Conservation (phyloP, 805 yeast genomes). For the Sungouiella thailandica region DNA sequence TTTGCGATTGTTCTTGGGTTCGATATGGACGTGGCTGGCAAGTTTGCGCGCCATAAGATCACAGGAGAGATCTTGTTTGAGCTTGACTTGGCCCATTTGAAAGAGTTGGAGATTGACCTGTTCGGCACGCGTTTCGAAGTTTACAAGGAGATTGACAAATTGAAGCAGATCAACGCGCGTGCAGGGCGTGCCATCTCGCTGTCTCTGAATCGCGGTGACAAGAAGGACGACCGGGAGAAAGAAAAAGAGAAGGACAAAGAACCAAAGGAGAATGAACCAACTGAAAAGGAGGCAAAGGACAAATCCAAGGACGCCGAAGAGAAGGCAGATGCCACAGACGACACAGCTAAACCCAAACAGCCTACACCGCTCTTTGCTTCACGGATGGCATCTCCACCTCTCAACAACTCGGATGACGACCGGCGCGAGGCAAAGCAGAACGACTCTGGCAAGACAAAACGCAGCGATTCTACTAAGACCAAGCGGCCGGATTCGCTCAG, state of each 20-base stretch:
- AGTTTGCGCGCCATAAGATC: conserved; percentile 82
- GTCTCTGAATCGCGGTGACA: not conserved
- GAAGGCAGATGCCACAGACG: conserved; percentile 1
- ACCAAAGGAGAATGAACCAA: no score
- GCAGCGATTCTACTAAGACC: conserved; percentile 9
- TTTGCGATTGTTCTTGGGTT: conserved; percentile 67
- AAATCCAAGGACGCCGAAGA: not conserved
- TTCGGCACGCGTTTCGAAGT: conserved; percentile 96
- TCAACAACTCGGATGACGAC: conserved; percentile 19
- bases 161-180: conserved; percentile 30
- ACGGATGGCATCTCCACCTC: conserved; percentile 3
- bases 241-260: no score
- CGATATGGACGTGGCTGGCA: conserved; percentile 67
- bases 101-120: conserved; percentile 85
- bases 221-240: not conserved
- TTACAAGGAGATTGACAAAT: conserved; percentile 78
- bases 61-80: conserved; percentile 83
- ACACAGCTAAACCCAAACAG: no score
- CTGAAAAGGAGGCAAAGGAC: not conserved
- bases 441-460: conserved; percentile 2
- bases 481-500: no score
- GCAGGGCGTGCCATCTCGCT: conserved; percentile 1
- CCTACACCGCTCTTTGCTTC: not conserved
- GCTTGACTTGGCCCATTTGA: conserved; percentile 77
- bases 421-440: conserved; percentile 6